Conservation (phyloP, 169 alveolate genomes). For the Toxoplasma gondii region DNA sequence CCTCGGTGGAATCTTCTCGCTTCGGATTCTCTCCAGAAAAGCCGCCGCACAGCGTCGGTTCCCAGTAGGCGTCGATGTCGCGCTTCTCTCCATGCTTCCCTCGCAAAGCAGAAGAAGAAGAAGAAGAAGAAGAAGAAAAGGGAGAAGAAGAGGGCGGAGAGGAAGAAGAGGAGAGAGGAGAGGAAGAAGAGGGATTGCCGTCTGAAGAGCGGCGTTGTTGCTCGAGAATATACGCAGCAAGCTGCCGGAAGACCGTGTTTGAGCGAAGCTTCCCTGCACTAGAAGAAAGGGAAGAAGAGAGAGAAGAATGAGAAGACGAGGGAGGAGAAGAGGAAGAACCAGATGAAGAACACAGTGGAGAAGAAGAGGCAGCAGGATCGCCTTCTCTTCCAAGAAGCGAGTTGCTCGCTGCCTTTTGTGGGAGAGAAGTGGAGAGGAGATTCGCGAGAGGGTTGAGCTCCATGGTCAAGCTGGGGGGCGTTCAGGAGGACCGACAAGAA, state of each 20-base stretch:
- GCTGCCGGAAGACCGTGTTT: background rate
- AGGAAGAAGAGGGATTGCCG: background rate
- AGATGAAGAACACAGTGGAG: background rate
- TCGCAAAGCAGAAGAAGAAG: no score
- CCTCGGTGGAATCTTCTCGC: no score
- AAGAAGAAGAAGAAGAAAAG: no score
- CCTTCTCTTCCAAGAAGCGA: background rate
- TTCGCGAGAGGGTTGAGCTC: background rate
- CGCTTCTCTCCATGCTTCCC: no score
- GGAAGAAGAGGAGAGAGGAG: background rate
- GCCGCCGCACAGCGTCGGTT: no score
- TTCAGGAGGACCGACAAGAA: no score
- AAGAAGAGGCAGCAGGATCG: background rate
- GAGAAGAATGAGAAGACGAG: background rate
- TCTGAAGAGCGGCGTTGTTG: background rate
- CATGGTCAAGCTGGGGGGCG: background rate
- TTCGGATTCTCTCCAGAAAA: no score
- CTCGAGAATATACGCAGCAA: background rate
- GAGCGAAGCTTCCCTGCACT: background rate
- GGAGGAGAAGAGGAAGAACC: background rate
- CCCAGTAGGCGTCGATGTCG: no score
- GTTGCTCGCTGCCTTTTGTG: background rate
- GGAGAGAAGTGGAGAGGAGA: background rate
- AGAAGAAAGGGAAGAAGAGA: no score
- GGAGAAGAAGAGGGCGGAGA: background rate